phyloP scores from a whole-genome alignment of 116 monocot genomes.

The Phalaenopsis hybrid region DNA sequence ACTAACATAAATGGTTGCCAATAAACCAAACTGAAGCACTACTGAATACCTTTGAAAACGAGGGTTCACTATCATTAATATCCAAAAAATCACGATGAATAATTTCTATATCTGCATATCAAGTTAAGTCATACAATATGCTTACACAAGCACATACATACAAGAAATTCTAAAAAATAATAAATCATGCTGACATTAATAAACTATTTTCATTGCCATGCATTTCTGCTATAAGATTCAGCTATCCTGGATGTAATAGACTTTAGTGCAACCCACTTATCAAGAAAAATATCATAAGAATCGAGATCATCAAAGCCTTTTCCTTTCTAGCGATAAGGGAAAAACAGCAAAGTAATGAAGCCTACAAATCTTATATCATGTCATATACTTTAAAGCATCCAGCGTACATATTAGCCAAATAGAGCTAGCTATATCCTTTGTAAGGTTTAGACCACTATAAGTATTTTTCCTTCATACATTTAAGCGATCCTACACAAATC shows the following conservation, averaged over 20 bases:
- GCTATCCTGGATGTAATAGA: not conserved
- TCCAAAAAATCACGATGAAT: constrained; percentile 76
- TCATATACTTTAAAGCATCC: too few species aligned
- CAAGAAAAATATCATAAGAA: not conserved
- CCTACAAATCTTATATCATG: too few species aligned
- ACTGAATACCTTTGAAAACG: constrained; percentile 50
- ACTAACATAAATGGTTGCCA: not conserved
- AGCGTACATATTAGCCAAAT: too few species aligned
- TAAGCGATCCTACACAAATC: too few species aligned
- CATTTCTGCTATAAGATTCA: not conserved
- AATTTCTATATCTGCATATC: constrained; percentile 45
- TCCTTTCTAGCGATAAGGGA: not conserved
- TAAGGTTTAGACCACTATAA: too few species aligned
- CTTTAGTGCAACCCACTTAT: not conserved
- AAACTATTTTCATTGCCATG: not conserved
- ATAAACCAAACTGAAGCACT: not conserved
- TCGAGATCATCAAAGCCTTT: not conserved
- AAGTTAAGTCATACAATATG: constrained; percentile 27
- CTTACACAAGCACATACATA: not conserved
- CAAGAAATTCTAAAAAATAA: not conserved
- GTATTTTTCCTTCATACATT: too few species aligned
- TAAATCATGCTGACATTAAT: not conserved
- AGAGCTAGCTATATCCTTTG: too few species aligned
- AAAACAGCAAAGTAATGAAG: not conserved
- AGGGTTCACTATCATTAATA: constrained; percentile 43